Conservation (phyloP, 352 stramenopile species). For the Saprolegnia diclina region DNA sequence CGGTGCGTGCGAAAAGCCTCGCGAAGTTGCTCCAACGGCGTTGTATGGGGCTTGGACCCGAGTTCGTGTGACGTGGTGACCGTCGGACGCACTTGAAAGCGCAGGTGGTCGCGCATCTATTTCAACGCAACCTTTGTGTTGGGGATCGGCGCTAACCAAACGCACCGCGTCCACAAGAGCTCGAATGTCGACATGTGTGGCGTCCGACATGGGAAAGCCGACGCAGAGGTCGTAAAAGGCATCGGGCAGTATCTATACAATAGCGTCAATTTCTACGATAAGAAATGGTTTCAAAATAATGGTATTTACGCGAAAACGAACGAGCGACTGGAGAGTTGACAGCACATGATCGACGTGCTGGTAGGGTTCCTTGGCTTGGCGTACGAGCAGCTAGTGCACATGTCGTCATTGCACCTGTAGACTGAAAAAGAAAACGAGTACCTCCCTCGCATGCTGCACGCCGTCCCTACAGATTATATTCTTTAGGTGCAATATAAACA, state of each 20-base stretch:
- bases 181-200: background rate
- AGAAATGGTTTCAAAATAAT: background rate
- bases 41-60: background rate
- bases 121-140: background rate
- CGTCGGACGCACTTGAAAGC: background rate
- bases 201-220: slow-evolving; percentile 1
- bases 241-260: background rate
- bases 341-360: background rate
- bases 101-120: background rate
- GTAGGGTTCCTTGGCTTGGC: background rate
- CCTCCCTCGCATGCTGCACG: background rate
- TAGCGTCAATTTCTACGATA: background rate
- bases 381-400: background rate
- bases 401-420: background rate
- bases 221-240: slow-evolving; percentile 1
- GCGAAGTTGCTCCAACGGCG: background rate
- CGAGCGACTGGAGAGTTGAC: background rate
- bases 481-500: too few species aligned
- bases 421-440: background rate
- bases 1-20: background rate
- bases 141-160: too few species aligned
- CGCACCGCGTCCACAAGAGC: background rate
- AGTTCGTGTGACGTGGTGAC: background rate
- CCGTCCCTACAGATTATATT: background rate
- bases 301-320: background rate